These are phyloP conservation scores for Cynanchum wilfordii DNA, from an alignment of 257 asterid species.

Conservation along the genomic window DNA sequence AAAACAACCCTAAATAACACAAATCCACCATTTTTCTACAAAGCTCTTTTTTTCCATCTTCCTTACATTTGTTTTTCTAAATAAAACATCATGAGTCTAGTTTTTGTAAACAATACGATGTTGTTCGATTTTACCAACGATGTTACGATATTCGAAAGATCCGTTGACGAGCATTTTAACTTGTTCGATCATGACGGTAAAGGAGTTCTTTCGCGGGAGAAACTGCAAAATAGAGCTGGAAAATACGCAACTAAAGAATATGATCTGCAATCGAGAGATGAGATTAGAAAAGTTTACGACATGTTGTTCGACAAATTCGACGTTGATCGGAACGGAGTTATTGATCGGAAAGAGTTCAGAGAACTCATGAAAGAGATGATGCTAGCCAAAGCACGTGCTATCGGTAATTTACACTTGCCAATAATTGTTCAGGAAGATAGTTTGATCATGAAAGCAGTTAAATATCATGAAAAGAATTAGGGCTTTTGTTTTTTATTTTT, in stretches of 20 bases:
- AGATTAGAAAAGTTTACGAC: conserved; percentile 40
- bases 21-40: not conserved
- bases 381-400: conserved; percentile 59
- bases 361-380: conserved; percentile 46
- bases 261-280: conserved; percentile 58
- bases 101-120: conserved; percentile 41
- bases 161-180: conserved; percentile 41
- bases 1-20: not conserved
- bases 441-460: conserved; percentile 58
- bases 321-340: conserved; percentile 33
- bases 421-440: conserved; percentile 64
- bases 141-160: conserved; percentile 35
- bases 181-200: conserved; percentile 42
- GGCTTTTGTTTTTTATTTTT: not conserved
- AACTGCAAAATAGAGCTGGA: conserved; percentile 40
- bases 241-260: conserved; percentile 34
- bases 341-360: conserved; percentile 36
- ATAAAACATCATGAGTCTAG: conserved; percentile 37
- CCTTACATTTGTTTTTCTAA: no score
- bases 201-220: conserved; percentile 50
- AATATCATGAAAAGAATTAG: conserved; percentile 15
- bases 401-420: conserved; percentile 45
- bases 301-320: conserved; percentile 43
- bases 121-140: conserved; percentile 49
- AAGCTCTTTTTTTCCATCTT: no score